Evolutionary conservation across 208 protist genomes (phyloP).

Genomic region (Leishmania major): DNA sequence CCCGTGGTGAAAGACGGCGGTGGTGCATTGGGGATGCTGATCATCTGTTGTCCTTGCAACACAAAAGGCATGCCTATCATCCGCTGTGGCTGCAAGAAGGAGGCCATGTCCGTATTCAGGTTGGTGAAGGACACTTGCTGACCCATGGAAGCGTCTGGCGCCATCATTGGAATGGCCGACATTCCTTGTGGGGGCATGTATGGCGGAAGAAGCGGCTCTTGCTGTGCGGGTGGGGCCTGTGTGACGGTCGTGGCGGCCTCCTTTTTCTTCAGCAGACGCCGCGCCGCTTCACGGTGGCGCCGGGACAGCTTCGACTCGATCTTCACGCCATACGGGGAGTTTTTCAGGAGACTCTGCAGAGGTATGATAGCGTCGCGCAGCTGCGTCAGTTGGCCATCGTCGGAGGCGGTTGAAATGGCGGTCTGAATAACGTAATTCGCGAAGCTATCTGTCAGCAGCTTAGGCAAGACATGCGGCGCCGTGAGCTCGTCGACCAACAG

Average conservation of each 20-base stretch:
- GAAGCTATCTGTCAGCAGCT: conserved; percentile 96
- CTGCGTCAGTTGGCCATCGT: conserved; percentile 91
- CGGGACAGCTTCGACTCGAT: conserved; percentile 94
- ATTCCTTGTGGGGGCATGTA: conserved; percentile 40
- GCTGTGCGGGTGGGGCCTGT: conserved; percentile 11
- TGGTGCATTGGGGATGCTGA: conserved; percentile 54
- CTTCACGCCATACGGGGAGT: conserved; percentile 97
- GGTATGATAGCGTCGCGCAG: conserved; percentile 95
- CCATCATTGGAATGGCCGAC: conserved; percentile 45
- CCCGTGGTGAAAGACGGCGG: conserved; percentile 55
- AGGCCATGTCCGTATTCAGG: conserved; percentile 52
- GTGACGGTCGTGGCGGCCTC: conserved; percentile 16
- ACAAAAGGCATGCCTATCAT: conserved; percentile 72
- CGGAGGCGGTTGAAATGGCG: conserved; percentile 89
- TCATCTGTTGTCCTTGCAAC: conserved; percentile 66
- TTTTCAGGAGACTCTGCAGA: conserved; percentile 92
- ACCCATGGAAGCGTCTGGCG: conserved; percentile 36
- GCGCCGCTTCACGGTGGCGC: conserved; percentile 58
- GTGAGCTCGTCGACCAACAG: conserved; percentile 95
- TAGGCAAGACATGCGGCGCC: conserved; percentile 85
- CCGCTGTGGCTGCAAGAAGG: conserved; percentile 60
- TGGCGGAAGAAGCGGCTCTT: conserved; percentile 28
- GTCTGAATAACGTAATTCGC: conserved; percentile 99
- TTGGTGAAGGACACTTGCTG: conserved; percentile 63
- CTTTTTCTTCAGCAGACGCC: conserved; percentile 58